Conservation (phyloP, 2,329 filamentous ascomycete species). For the Talaromyces sp. region DNA sequence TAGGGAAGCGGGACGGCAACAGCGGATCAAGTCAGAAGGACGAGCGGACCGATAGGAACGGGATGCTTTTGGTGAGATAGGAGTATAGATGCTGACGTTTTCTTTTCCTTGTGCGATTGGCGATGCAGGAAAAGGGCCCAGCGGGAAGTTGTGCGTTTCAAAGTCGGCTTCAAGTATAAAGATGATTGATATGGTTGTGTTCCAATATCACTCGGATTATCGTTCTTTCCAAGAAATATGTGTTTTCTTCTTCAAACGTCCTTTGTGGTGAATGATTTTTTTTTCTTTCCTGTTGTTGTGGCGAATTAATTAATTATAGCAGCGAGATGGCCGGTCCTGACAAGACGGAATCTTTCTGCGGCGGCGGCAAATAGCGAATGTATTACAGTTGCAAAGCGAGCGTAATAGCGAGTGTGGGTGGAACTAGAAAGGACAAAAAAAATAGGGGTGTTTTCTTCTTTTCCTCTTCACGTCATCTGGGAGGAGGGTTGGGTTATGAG, state of each 20-base stretch:
- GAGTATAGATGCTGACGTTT: not conserved
- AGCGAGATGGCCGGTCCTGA: not conserved
- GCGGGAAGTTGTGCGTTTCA: not conserved
- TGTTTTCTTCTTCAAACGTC: not conserved
- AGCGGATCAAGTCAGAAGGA: not conserved
- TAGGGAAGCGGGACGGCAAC: not conserved
- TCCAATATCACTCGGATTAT: not conserved
- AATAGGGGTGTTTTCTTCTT: slow-evolving; percentile 1
- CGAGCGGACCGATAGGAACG: not conserved
- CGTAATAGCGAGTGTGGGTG: slow-evolving; percentile 13
- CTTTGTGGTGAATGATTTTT: not conserved
- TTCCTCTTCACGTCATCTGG: slow-evolving; percentile 12
- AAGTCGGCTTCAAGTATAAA: not conserved
- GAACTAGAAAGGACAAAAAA: slow-evolving; percentile 7
- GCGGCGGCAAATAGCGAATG: slow-evolving; percentile 11
- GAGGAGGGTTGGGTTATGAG: slow-evolving; percentile 1
- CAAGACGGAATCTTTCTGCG: not conserved
- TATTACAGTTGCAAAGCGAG: slow-evolving; percentile 13
- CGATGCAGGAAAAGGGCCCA: not conserved
- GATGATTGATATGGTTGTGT: not conserved
- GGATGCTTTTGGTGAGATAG: not conserved
- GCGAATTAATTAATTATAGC: not conserved
- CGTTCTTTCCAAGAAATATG: not conserved
- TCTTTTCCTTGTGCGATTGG: not conserved
- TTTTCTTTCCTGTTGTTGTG: not conserved